Base-by-base conservation (phyloP, 2,329 filamentous ascomycete species). In the Alternaria viburni region DNA sequence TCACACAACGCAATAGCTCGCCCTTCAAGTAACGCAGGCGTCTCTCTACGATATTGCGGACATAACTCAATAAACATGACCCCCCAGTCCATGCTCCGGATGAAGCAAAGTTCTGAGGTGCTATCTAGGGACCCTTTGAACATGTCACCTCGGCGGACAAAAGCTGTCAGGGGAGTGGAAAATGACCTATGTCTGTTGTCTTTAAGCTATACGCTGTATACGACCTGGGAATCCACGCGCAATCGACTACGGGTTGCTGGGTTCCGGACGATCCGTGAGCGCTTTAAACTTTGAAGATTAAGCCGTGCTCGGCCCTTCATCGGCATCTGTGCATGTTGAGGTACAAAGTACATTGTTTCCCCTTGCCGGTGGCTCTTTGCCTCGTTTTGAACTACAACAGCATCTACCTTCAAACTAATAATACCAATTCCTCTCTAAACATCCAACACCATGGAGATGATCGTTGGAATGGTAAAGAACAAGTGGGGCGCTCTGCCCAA, bases 361-460 rank as follows among this genome's bases (percentile, higher is more conserved):
- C 32, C 15, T 36, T n/a, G 15, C 32, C 32, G 13, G 32, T n/a
- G 13, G 15, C 9, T 36, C 32, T n/a, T n/a, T 9, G 13, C 15
- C 1, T 15, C 32, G 4, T 36, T 36, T 5, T 15, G 0, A 9
- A 36, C 15, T 1, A 15, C 15, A 0, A 2, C 32, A n/a, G 13
- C 3, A 30, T 5, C 26, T 7, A 3, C 3, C 11, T n/a, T 25
- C 5, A 13, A 7, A 46, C 1, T 3, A n/a, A n/a, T 0, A 5
- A 32, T 4, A 36, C 7, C 32, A 8, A 36, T 8, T 36, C 7
- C 32, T 15, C 4, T 36, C 13, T 46, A 21, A n/a, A 17, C 7
- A 47, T 19, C 2, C 36, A 23, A 44, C 8, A 30, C 8, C 54
- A 56, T 56, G 54, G n/a, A 26, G 10, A 26, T 56, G 6, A 45